Percentiles rank a stretch among this genome's conserved stretches.
Conservation (phyloP, 148 eudicot species). For the Vaccinium macrocarpon region DNA sequence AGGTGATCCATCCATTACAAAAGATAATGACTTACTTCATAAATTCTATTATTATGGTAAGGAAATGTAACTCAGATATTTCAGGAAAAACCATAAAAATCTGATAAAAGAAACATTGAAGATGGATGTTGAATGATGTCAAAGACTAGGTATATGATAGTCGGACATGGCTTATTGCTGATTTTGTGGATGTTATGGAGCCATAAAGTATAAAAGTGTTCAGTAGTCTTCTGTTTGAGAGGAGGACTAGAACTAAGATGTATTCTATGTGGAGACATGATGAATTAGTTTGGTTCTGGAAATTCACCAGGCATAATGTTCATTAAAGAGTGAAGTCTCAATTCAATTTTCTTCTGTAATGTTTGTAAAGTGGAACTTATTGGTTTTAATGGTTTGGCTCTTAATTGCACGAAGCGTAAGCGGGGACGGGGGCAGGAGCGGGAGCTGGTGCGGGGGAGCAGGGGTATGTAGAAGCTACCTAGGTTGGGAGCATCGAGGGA, state of each 20-base stretch:
- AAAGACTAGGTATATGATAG: background rate
- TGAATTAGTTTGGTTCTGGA: background rate
- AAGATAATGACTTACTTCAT: background rate
- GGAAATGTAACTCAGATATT: background rate
- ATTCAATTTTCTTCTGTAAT: background rate
- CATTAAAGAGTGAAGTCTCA: background rate
- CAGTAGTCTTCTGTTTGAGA: background rate
- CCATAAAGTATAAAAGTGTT: background rate
- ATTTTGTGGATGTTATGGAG: background rate
- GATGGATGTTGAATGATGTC: background rate
- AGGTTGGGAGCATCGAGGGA: too few relatives aligned
- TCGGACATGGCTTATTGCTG: background rate
- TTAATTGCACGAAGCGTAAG: too few relatives aligned
- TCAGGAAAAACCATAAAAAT: background rate
- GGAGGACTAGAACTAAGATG: background rate
- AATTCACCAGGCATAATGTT: background rate
- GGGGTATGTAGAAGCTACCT: too few relatives aligned
- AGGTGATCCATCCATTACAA: background rate
- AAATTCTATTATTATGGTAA: background rate
- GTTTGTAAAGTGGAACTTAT: background rate
- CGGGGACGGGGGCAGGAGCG: too few relatives aligned
- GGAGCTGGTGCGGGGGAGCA: too few relatives aligned
- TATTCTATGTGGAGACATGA: background rate
- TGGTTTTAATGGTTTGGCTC: conserved; percentile 1
- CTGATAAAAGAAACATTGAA: background rate